A percentile compares a stretch with the other conserved stretches of the same genome.
Conservation (phyloP, 345 rosid species). For the Punica granatum region DNA sequence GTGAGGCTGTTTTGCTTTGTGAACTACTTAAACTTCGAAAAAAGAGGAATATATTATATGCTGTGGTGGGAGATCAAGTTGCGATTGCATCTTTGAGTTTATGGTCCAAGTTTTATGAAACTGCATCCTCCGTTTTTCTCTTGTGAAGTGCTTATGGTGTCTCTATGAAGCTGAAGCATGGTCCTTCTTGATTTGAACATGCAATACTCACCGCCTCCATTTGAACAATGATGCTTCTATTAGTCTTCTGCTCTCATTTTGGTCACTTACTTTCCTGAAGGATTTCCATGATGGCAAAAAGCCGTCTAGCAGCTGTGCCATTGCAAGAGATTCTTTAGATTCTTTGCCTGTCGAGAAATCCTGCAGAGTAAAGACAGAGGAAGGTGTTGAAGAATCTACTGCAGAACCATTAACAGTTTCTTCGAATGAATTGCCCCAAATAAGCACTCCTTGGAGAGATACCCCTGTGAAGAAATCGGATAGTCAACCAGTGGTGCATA, state of each 20-base stretch:
- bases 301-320: constrained; percentile 18
- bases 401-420: neutral
- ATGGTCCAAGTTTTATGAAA: neutral
- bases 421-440: constrained; percentile 9
- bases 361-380: constrained; percentile 12
- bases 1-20: neutral
- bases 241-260: neutral
- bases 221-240: neutral
- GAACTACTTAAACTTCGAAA: neutral
- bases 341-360: constrained; percentile 9
- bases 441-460: constrained; percentile 7
- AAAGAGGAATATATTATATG: neutral
- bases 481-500: constrained; percentile 6
- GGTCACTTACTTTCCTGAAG: constrained; percentile 9
- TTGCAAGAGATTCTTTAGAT: constrained; percentile 14
- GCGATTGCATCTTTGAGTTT: neutral
- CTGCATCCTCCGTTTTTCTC: neutral
- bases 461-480: constrained; percentile 12
- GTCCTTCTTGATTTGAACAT: neutral
- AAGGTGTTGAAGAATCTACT: constrained; percentile 16
- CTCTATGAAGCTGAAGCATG: neutral
- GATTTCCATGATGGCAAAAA: constrained; percentile 8
- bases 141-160: neutral
- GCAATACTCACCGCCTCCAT: neutral
- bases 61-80: neutral